Base-by-base conservation (phyloP, 2,329 filamentous ascomycete genomes). In the Didymella exigua region DNA sequence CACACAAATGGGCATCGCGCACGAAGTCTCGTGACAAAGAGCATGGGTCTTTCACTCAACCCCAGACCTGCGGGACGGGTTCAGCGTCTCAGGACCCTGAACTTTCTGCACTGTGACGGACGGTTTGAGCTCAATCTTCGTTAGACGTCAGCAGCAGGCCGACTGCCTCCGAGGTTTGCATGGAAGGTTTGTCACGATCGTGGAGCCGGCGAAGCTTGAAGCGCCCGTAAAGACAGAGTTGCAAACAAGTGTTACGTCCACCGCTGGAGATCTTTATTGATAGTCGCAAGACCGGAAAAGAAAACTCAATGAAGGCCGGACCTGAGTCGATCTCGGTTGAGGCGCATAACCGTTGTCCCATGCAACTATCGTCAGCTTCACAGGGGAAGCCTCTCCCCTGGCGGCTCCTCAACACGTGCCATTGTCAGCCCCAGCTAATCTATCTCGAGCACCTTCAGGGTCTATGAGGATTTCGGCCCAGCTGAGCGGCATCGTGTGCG, bases 11-110 rank as follows among this genome's bases (percentile, higher is more conserved):
- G 58, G 51, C 52, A 53, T 31, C 58, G 53, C 44, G 60, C 66
- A 60, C 71, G 67, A 53, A 47, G 60, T 73, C 72, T 68, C 72
- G 67, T 72, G 71, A 74, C 68, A 44, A 55, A 55, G 37, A 48
- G 48, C 54, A 51, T 56, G 54, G 54, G 26, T 56, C 48, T 56
- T 56, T 46, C 36, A 23, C 59, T 65, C 60, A 61, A 61, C 66
- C 63, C 68, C 64, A 68, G 61, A 63, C 67, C 63, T 50, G 60
- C 67, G 61, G 52, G 44, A 60, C 48, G 52, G 58, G 49, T 49
- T 30, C 58, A 60, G 61, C 58, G 66, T 71, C 71, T 72, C 68
- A 67, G 56, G 52, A 63, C 63, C 69, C 70, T 65, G 59, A 61
- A 60, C 58, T 60, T 59, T 66, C 61, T 62, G 62, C 58, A 57